Percentiles rank a stretch among this genome's conserved stretches.
phyloP scores from a whole-genome alignment of 176 grass and related monocot genomes.

The Carex kokanica region DNA sequence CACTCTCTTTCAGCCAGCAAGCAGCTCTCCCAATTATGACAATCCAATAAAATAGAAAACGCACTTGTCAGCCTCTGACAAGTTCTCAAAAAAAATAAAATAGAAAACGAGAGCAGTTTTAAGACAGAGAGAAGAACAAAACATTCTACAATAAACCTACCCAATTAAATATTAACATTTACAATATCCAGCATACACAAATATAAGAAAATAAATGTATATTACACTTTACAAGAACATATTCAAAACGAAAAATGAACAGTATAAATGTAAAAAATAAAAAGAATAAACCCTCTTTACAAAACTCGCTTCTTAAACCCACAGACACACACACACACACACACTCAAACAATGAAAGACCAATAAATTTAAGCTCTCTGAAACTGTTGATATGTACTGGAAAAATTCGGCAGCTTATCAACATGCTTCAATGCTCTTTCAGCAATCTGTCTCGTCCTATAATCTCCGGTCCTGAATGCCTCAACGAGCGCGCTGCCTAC shows the following conservation, averaged over 20 bases:
- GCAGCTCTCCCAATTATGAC: too few relatives aligned
- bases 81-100: too few relatives aligned
- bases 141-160: too few relatives aligned
- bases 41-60: neutral
- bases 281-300: constrained; percentile 16
- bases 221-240: constrained; percentile 6
- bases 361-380: neutral
- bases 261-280: neutral
- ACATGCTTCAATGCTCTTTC: constrained; percentile 75
- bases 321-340: neutral
- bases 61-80: too few relatives aligned
- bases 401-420: constrained; percentile 65
- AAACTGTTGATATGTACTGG: constrained; percentile 14
- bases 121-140: too few relatives aligned
- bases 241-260: neutral
- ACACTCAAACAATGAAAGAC: neutral
- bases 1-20: too few relatives aligned
- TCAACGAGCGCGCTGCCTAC: constrained; percentile 60
- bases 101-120: neutral
- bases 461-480: constrained; percentile 67
- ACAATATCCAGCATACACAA: neutral
- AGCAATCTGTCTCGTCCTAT: constrained; percentile 52
- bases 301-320: neutral
- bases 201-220: neutral
- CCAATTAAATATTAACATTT: neutral